phyloP scores from a whole-genome alignment of 2,329 filamentous ascomycete species.

The Amesomyces nigricolor region DNA sequence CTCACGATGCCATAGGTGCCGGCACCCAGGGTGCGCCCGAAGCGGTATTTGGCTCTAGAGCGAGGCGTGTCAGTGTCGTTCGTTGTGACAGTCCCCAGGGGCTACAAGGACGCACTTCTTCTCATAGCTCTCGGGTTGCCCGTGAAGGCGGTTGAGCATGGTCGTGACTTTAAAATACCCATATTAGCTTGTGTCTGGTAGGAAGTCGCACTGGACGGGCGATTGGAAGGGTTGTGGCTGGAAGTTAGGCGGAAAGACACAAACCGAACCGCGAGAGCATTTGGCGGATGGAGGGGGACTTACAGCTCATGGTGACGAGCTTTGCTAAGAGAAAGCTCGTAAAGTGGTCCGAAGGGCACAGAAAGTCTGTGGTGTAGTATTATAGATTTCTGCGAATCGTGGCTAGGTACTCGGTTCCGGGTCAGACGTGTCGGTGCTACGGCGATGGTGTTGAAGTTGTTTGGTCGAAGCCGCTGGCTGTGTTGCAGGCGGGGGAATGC shows the following conservation, averaged over 20 bases:
- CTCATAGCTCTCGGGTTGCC: slow-evolving; percentile 96
- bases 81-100: background rate
- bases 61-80: slow-evolving; percentile 20
- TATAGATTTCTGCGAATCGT: slow-evolving; percentile 4
- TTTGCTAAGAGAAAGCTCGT: slow-evolving; percentile 13
- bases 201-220: background rate
- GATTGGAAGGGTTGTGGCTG: background rate
- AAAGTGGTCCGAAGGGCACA: background rate
- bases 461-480: slow-evolving; percentile 9
- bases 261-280: slow-evolving; percentile 23
- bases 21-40: slow-evolving; percentile 88
- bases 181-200: slow-evolving; percentile 6
- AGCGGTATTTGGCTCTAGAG: slow-evolving; percentile 74
- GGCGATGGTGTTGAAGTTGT: background rate
- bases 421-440: slow-evolving; percentile 6
- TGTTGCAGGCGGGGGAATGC: slow-evolving; percentile 7
- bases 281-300: slow-evolving; percentile 23
- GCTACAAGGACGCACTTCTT: slow-evolving; percentile 67
- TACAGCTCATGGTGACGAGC: slow-evolving; percentile 29
- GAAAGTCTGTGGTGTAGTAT: slow-evolving; percentile 8
- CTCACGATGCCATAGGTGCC: slow-evolving; percentile 98
- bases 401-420: slow-evolving; percentile 4
- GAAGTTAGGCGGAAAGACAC: slow-evolving; percentile 6
- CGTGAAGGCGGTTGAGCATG: slow-evolving; percentile 93
- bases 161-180: slow-evolving; percentile 51